Evolutionary conservation across 208 protist genomes (phyloP).

Genomic region (Wallacemonas sp.): DNA sequence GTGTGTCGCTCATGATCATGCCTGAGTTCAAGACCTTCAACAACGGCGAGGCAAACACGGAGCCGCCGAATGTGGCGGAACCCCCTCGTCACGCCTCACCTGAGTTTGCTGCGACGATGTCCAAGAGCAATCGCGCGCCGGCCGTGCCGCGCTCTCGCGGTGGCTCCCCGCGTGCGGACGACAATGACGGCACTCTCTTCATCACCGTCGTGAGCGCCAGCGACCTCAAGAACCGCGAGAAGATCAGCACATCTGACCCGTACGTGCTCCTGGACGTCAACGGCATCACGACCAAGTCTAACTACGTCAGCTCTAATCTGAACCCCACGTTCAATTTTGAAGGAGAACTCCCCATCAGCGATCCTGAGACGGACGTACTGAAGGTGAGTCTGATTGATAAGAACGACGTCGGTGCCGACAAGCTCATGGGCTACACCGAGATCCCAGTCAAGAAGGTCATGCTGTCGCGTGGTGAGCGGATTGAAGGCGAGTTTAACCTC

Average conservation of each 20-base stretch:
- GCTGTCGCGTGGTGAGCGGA: conserved; percentile 15
- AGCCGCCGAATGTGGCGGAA: conserved; percentile 17
- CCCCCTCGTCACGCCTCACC: conserved; percentile 37
- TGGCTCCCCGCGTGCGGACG: conserved; percentile 2
- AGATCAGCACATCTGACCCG: conserved; percentile 61
- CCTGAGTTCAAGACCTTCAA: conserved; percentile 44
- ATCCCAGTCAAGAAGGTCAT: conserved; percentile 37
- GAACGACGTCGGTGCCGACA: conserved; percentile 56
- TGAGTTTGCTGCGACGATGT: conserved; percentile 31
- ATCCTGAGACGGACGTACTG: conserved; percentile 41
- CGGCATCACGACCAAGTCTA: conserved; percentile 34
- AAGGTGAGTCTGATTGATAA: conserved; percentile 64
- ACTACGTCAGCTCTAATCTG: conserved; percentile 46
- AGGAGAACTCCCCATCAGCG: conserved; percentile 48
- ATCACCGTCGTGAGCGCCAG: conserved; percentile 49
- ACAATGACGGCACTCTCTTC: conserved; percentile 51
- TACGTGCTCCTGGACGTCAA: conserved; percentile 65
- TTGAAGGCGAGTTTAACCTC: conserved; percentile 47
- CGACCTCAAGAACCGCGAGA: conserved; percentile 58
- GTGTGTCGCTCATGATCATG: conserved; percentile 44
- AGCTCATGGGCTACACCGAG: conserved; percentile 54
- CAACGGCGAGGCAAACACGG: conserved; percentile 16
- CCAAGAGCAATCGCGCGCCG: not conserved
- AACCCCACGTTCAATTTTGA: conserved; percentile 72
- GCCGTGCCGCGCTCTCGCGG: conserved; percentile 31